Conservation (phyloP, 208 protist species). For the Sergeia podlipaevii region DNA sequence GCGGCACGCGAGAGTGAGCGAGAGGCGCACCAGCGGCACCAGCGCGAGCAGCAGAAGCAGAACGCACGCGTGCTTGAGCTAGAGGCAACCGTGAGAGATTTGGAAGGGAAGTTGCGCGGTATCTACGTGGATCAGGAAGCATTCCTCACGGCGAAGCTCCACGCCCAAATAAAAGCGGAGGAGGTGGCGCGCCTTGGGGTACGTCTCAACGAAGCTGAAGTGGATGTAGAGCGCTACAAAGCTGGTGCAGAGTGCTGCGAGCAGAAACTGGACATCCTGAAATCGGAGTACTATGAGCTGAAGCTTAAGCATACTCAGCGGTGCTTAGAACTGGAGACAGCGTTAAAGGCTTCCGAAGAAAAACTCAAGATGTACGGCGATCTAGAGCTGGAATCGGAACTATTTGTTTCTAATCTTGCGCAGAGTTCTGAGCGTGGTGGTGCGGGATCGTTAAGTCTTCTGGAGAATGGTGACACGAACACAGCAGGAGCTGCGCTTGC, state of each 20-base stretch:
- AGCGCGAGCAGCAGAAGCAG: slow-evolving; percentile 40
- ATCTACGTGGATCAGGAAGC: slow-evolving; percentile 76
- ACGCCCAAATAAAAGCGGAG: slow-evolving; percentile 76
- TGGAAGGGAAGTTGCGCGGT: slow-evolving; percentile 46
- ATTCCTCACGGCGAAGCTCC: slow-evolving; percentile 74
- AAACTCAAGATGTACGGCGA: slow-evolving; percentile 81
- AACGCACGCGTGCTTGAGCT: slow-evolving; percentile 52
- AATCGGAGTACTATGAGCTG: slow-evolving; percentile 87
- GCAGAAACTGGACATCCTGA: slow-evolving; percentile 89
- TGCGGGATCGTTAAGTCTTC: too few species aligned
- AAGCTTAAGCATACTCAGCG: slow-evolving; percentile 78
- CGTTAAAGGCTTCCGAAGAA: slow-evolving; percentile 66
- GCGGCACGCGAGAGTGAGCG: slow-evolving; percentile 30
- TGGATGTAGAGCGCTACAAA: slow-evolving; percentile 72
- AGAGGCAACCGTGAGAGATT: slow-evolving; percentile 47
- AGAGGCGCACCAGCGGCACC: slow-evolving; percentile 17
- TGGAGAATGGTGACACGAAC: slow-evolving; percentile 17
- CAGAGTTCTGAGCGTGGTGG: too few species aligned
- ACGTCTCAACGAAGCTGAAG: slow-evolving; percentile 74
- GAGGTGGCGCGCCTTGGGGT: slow-evolving; percentile 75
- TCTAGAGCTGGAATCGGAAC: slow-evolving; percentile 80
- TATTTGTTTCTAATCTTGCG: slow-evolving; percentile 81
- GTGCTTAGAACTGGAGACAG: slow-evolving; percentile 66
- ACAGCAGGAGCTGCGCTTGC: background rate
- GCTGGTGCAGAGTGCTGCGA: slow-evolving; percentile 79